Conservation (phyloP, 495 filamentous ascomycete species). For the Letharia lupina region DNA sequence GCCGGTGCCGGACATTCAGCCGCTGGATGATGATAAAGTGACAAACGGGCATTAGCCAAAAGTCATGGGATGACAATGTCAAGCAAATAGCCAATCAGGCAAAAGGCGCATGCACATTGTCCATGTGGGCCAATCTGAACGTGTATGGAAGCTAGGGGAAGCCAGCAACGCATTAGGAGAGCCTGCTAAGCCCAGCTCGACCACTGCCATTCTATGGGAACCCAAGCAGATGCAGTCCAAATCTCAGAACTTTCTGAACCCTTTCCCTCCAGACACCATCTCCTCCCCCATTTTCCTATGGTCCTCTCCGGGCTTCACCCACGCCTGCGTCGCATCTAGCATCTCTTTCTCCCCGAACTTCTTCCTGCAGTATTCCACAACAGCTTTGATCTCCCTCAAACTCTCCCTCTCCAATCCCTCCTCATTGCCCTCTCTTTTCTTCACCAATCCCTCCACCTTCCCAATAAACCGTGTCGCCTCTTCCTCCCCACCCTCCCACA, state of each 20-base stretch:
- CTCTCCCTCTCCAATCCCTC: slow-evolving; percentile 27
- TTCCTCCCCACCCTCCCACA: slow-evolving; percentile 24
- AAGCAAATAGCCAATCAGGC: background rate
- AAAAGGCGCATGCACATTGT: background rate
- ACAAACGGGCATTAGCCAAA: background rate
- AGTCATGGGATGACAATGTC: background rate
- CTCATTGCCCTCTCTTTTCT: slow-evolving; percentile 20
- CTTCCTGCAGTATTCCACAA: slow-evolving; percentile 32
- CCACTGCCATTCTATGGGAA: background rate
- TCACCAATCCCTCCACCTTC: slow-evolving; percentile 27
- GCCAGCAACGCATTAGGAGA: background rate
- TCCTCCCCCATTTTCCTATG: slow-evolving; percentile 27
- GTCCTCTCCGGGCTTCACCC: slow-evolving; percentile 33
- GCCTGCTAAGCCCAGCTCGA: background rate
- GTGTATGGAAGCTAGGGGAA: background rate
- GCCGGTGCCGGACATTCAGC: slow-evolving; percentile 50
- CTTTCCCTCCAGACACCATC: slow-evolving; percentile 29
- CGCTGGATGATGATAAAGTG: slow-evolving; percentile 19
- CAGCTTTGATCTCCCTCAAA: slow-evolving; percentile 29
- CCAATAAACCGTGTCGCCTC: slow-evolving; percentile 24
- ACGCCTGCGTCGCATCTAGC: slow-evolving; percentile 32
- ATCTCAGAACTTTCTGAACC: slow-evolving; percentile 25
- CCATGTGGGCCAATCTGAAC: background rate
- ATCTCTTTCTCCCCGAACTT: slow-evolving; percentile 31
- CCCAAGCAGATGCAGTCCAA: background rate